Evolutionary conservation across 495 filamentous ascomycete species (phyloP), one percentile per base, ranked within the genome.

Genomic region (Aspergillus olivimuriae): DNA sequence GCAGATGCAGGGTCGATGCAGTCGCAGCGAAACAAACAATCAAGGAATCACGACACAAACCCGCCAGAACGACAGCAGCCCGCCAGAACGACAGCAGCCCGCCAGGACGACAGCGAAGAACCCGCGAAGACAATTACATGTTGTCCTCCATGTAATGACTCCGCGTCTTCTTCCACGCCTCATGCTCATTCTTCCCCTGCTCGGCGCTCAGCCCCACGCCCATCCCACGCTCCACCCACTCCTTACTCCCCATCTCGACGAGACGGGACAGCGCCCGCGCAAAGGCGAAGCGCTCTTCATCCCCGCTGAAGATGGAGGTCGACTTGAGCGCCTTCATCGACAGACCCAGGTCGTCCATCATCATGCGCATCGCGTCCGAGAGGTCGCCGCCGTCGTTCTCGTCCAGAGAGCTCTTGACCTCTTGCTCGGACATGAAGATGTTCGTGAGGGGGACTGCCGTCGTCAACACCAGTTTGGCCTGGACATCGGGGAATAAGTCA

Each of bases 241-340:
- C 81, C 62, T 83, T 78, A 51, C 87, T 90, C 2, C 87, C 89
- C 92, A 98, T 98, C 68, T 97, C 88, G 14, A 67, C 81, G 52
- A 98, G 68, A 42, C 92, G 70, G 23, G 83, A 89, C 50, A 97
- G 56, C 4, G 92, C 92, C 16, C 92, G 73, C 39, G 89, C 89
- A 65, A 98, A 98, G 0, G 92, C 92, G 68, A 98, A 98, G 5
- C 87, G 74, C 67, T 98, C 92, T 73, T 98, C 92, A 39, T 97
- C 92, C 12, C 92, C 94, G 7, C 83, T 87, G 63, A 98, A 98
- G 40, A 97, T 76, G 48, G 75, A 87, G 18, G 80, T 87, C 48
- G 83, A 86, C 65, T 94, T 92, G 50, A 98, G 70, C 60, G 86
- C 79, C 24, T 78, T 73, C 73, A 91, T 90, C 34, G 84, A 90